Percentiles rank a stretch among this genome's conserved stretches.
These are phyloP conservation scores for Neofusicoccum ribis DNA, from an alignment of 2,329 filamentous ascomycete species.

Conservation along the genomic window DNA sequence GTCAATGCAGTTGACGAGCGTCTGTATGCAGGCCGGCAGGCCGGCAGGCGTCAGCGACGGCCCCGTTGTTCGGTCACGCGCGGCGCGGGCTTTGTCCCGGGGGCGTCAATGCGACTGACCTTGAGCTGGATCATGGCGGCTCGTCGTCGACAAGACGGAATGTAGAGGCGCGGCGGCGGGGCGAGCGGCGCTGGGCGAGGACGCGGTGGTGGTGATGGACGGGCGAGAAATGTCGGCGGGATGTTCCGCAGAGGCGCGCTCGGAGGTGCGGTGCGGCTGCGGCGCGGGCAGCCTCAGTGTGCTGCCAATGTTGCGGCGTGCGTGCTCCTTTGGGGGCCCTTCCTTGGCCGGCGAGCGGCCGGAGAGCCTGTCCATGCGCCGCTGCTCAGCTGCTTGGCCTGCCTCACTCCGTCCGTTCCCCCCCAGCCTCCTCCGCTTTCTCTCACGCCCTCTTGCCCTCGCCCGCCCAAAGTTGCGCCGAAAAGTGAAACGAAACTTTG, in stretches of 20 bases:
- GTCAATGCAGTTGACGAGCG: conserved; percentile 99
- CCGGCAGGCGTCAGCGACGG: neutral
- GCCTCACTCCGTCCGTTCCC: conserved; percentile 6
- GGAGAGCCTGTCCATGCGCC: conserved; percentile 7
- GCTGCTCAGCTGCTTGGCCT: conserved; percentile 13
- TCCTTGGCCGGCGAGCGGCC: conserved; percentile 4
- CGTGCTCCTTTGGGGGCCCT: neutral
- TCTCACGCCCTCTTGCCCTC: neutral
- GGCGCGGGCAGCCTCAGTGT: conserved; percentile 11
- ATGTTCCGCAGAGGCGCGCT: conserved; percentile 1
- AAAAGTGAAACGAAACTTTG: conserved; percentile 10
- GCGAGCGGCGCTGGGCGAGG: conserved; percentile 23
- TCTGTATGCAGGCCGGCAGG: conserved; percentile 52
- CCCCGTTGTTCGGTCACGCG: neutral
- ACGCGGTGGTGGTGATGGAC: conserved; percentile 4
- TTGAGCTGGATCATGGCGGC: conserved; percentile 73
- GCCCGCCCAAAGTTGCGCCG: conserved; percentile 1
- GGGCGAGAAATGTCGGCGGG: conserved; percentile 15
- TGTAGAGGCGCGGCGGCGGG: conserved; percentile 18
- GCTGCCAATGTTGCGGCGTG: neutral
- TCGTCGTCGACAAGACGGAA: neutral
- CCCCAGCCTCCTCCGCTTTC: conserved; percentile 17
- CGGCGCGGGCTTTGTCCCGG: neutral
- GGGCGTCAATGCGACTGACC: conserved; percentile 25
- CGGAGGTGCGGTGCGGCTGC: conserved; percentile 15